Evolutionary conservation across 2,329 filamentous ascomycete species (phyloP).

Genomic region (Tetracladium maxilliforme): DNA sequence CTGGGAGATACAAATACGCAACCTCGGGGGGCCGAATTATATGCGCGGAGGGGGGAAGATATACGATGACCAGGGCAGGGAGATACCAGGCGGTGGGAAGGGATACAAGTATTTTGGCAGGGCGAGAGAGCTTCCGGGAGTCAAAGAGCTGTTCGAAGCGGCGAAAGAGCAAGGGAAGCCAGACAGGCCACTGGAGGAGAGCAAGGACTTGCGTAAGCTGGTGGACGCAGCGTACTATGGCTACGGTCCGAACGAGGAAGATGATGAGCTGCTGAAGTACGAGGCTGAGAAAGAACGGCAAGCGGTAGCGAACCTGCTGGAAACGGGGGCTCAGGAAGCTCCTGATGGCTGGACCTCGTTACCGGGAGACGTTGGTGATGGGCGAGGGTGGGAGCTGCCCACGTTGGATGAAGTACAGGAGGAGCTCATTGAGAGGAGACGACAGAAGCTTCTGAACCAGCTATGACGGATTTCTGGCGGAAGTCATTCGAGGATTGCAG

Average conservation of each 20-base stretch:
- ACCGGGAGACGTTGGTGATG: constrained; percentile 77
- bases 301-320: constrained; percentile 54
- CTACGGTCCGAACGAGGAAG: constrained; percentile 85
- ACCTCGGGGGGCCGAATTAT: constrained; percentile 94
- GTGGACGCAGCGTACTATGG: constrained; percentile 95
- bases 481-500: too few species aligned
- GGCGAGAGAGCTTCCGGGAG: constrained; percentile 78
- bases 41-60: constrained; percentile 51
- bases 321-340: constrained; percentile 36
- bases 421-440: constrained; percentile 76
- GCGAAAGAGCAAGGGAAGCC: constrained; percentile 41
- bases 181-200: constrained; percentile 49
- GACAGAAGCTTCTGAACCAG: constrained; percentile 73
- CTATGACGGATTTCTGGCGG: too few species aligned
- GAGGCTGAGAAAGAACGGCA: constrained; percentile 75
- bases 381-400: constrained; percentile 68
- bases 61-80: constrained; percentile 36
- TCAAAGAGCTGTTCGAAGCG: constrained; percentile 90
- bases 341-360: constrained; percentile 70
- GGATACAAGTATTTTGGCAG: constrained; percentile 92
- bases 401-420: constrained; percentile 87
- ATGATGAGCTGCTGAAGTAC: constrained; percentile 64
- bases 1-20: constrained; percentile 95
- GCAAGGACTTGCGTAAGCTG: constrained; percentile 55
- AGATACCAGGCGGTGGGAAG: constrained; percentile 57